Evolutionary conservation across 208 protist species (phyloP).

Genomic region (Trypanosoma platydactyli): DNA sequence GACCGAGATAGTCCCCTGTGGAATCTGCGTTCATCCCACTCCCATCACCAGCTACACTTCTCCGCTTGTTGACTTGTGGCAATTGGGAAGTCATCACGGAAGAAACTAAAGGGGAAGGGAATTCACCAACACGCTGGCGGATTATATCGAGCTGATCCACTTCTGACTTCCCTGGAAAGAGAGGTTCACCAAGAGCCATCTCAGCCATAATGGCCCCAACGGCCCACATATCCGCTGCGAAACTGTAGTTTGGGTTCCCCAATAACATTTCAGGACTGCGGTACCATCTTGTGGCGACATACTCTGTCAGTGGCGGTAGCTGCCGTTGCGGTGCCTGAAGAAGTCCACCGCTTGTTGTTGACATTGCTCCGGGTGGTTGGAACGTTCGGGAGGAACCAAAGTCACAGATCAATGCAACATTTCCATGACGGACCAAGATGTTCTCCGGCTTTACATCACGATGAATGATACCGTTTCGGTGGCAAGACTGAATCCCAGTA

Average conservation of each 20-base stretch:
- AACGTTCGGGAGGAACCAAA: constrained; percentile 86
- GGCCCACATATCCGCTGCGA: constrained; percentile 90
- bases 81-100: constrained; percentile 24
- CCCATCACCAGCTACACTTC: background rate
- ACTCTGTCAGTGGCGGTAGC: constrained; percentile 66
- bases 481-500: constrained; percentile 86
- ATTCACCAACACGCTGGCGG: constrained; percentile 63
- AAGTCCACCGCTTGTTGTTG: constrained; percentile 18
- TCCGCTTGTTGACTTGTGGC: background rate
- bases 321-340: background rate
- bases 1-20: constrained; percentile 29
- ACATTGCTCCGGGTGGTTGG: background rate
- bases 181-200: constrained; percentile 66
- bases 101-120: constrained; percentile 36
- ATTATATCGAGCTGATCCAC: constrained; percentile 87
- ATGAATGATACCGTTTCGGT: constrained; percentile 91
- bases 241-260: constrained; percentile 70
- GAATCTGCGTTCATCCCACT: background rate
- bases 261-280: constrained; percentile 92
- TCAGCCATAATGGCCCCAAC: constrained; percentile 92
- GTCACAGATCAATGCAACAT: constrained; percentile 76
- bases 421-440: constrained; percentile 71
- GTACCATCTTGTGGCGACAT: constrained; percentile 93
- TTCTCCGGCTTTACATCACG: constrained; percentile 94
- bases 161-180: constrained; percentile 88